These are phyloP conservation scores for Myriangium duriaei DNA, from an alignment of 2,329 filamentous ascomycete genomes.

Conservation along the genomic window DNA sequence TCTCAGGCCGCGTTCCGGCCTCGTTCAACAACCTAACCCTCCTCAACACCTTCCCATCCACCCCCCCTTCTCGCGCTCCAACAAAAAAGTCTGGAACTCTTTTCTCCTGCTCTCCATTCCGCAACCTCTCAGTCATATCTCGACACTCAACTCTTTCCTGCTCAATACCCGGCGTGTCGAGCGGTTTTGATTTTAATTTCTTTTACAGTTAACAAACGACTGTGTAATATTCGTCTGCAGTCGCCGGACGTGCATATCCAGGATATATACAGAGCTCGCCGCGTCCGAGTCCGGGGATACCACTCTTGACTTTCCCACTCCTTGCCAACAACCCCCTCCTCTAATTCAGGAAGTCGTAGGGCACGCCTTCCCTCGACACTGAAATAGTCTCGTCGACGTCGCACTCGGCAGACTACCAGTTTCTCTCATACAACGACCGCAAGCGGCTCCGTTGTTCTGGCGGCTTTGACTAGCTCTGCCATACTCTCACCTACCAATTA, in stretches of 20 bases:
- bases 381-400: constrained; percentile 1
- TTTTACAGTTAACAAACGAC: no score
- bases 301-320: no score
- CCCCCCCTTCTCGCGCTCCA: constrained; percentile 5
- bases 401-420: not conserved
- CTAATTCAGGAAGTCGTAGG: no score
- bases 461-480: constrained; percentile 30
- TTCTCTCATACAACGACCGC: not conserved
- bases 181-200: not conserved
- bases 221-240: no score
- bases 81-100: not conserved
- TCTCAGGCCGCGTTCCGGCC: constrained; percentile 3
- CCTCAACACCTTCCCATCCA: constrained; percentile 7
- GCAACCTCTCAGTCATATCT: not conserved
- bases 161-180: not conserved
- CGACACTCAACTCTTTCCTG: no score
- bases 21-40: constrained; percentile 8
- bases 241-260: no score
- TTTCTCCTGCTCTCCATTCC: not conserved
- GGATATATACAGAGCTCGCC: no score
- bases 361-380: constrained; percentile 6
- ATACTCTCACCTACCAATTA: no score
- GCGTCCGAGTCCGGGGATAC: no score
- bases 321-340: no score
- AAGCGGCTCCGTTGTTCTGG: not conserved